Evolutionary conservation across 768 basidiomycete species (phyloP).

Genomic region (Rhodotorula kratochvilovae): DNA sequence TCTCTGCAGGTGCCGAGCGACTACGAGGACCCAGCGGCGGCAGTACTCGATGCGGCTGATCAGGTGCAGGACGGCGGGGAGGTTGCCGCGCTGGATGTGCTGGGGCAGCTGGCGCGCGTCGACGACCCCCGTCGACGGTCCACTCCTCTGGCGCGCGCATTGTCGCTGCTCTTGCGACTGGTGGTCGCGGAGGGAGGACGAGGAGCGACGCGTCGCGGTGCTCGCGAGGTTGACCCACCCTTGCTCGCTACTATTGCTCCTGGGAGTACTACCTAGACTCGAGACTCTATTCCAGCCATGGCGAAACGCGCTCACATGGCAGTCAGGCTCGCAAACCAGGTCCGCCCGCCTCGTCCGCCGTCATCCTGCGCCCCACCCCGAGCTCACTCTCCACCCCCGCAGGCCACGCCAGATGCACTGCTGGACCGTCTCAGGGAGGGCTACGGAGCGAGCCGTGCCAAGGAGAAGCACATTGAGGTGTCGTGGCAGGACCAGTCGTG

Average conservation of each 20-base stretch:
- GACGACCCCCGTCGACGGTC: background rate
- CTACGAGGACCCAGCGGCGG: background rate
- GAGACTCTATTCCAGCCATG: background rate
- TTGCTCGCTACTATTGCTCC: background rate
- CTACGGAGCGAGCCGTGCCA: background rate
- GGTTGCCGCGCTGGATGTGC: background rate
- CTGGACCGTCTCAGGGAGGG: background rate
- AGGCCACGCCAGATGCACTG: conserved; percentile 1
- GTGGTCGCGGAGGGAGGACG: background rate
- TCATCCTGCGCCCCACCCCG: background rate
- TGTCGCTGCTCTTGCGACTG: background rate
- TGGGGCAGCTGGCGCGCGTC: background rate
- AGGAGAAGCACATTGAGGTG: background rate
- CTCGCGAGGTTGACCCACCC: background rate
- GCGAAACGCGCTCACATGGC: conserved; percentile 15
- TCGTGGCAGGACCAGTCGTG: background rate
- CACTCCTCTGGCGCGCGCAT: background rate
- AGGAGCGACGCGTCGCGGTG: background rate
- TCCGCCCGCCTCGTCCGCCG: background rate
- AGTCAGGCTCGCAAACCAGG: conserved; percentile 24
- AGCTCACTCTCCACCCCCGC: background rate
- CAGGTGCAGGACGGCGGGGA: background rate
- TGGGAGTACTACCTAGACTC: background rate
- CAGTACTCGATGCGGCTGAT: background rate
- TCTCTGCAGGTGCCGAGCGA: background rate